A percentile compares a stretch with the other conserved stretches of the same genome.
Conservation (phyloP, 306 rosid species). For the Quercus engelmannii region DNA sequence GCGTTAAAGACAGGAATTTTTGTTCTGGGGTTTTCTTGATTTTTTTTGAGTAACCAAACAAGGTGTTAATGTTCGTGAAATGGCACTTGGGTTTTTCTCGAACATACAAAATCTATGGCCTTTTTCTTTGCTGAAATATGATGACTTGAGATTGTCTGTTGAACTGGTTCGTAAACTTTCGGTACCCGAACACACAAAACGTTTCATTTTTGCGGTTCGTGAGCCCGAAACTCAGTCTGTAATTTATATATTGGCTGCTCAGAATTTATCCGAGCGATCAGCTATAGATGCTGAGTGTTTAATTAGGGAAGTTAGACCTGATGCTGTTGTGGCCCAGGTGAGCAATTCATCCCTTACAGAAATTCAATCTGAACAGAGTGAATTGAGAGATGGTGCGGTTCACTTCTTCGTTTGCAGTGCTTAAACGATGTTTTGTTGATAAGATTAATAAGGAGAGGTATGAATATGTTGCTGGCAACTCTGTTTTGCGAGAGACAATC, state of each 20-base stretch:
- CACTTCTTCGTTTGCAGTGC: conserved; percentile 59
- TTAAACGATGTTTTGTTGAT: conserved; percentile 58
- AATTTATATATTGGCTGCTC: conserved; percentile 60
- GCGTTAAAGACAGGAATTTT: background rate
- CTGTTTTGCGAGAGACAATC: conserved; percentile 48
- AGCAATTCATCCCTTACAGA: conserved; percentile 28
- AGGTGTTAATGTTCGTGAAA: conserved; percentile 19
- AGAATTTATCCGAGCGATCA: conserved; percentile 65
- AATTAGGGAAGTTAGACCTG: conserved; percentile 60
- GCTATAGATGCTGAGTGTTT: conserved; percentile 49
- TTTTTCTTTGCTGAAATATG: conserved; percentile 38
- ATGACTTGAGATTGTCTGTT: conserved; percentile 49
- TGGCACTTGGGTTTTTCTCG: conserved; percentile 53
- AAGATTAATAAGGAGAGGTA: conserved; percentile 61
- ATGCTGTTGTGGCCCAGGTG: conserved; percentile 65
- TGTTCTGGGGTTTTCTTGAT: background rate
- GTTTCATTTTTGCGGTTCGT: conserved; percentile 59
- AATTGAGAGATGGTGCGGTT: conserved; percentile 23
- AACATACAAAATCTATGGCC: conserved; percentile 68
- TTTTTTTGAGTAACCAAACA: background rate
- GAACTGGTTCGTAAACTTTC: conserved; percentile 49
- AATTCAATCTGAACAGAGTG: conserved; percentile 33
- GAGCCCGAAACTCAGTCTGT: conserved; percentile 54
- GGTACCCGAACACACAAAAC: conserved; percentile 57
- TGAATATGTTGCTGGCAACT: conserved; percentile 51